Percentiles rank a stretch among this genome's conserved stretches.
phyloP scores from a whole-genome alignment of 768 basidiomycete genomes.

The Cystofilobasidium ferigula region DNA sequence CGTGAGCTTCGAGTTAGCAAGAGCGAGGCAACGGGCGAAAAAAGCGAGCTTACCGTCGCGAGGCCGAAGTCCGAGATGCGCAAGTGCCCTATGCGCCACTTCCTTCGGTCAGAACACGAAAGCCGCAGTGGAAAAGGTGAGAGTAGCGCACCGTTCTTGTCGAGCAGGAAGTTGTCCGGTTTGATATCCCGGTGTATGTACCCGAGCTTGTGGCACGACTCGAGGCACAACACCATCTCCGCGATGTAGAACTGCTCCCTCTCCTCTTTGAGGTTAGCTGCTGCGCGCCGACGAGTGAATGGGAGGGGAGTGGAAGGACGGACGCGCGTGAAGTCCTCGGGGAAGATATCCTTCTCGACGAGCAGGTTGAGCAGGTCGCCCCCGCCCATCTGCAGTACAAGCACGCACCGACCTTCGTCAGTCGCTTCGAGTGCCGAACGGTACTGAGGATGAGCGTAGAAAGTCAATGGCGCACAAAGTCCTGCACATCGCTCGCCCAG shows the following conservation, averaged over 20 bases:
- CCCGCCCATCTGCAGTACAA: conserved; percentile 83
- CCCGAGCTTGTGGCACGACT: conserved; percentile 49
- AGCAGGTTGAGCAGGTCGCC: conserved; percentile 91
- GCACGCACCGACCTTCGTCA: no score
- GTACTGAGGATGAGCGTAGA: not conserved
- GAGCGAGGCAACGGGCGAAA: no score
- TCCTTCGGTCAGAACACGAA: no score
- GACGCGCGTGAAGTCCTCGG: conserved; percentile 55
- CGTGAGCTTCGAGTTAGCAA: conserved; percentile 23
- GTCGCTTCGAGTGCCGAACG: no score
- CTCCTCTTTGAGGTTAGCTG: conserved; percentile 38
- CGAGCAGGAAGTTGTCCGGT: conserved; percentile 76
- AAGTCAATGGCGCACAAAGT: not conserved
- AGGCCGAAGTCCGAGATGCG: conserved; percentile 91
- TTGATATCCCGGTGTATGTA: conserved; percentile 99
- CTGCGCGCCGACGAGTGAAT: not conserved
- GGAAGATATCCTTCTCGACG: conserved; percentile 81
- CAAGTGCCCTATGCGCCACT: conserved; percentile 56
- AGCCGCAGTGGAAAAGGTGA: not conserved
- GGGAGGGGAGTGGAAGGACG: not conserved
- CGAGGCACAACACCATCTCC: conserved; percentile 93
- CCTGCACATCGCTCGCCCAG: conserved; percentile 34
- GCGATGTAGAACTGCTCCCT: conserved; percentile 74
- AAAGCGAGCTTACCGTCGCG: conserved; percentile 64
- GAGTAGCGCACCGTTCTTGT: conserved; percentile 41